phyloP scores from a whole-genome alignment of 1,284 basidiomycete species.

The Tilletia caries region DNA sequence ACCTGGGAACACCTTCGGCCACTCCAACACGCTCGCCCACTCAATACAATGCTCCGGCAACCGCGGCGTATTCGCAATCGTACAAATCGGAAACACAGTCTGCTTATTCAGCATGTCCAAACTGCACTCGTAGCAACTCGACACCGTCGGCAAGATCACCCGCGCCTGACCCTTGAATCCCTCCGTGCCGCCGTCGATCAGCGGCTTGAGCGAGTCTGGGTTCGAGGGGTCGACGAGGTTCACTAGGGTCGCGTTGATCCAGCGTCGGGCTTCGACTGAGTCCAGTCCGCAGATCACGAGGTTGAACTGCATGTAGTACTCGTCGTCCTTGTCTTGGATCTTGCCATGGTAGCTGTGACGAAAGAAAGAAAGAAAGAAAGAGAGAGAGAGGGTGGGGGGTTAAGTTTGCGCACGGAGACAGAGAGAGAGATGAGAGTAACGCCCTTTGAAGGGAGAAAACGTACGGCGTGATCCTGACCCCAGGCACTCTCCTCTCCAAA shows the following conservation, averaged over 20 bases:
- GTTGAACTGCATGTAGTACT: slow-evolving; percentile 96
- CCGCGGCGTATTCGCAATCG: slow-evolving; percentile 96
- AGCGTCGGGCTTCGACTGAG: slow-evolving; percentile 79
- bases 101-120: slow-evolving; percentile 98
- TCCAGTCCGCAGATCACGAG: slow-evolving; percentile 97
- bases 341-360: slow-evolving; percentile 80
- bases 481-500: slow-evolving; percentile 84
- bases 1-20: slow-evolving; percentile 89
- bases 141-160: slow-evolving; percentile 90
- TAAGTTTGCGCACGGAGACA: too few relatives aligned
- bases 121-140: slow-evolving; percentile 96
- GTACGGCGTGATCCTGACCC: slow-evolving; percentile 87
- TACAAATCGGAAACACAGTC: slow-evolving; percentile 96
- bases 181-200: slow-evolving; percentile 98
- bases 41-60: slow-evolving; percentile 99
- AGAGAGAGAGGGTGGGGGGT: too few relatives aligned
- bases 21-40: slow-evolving; percentile 99
- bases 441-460: slow-evolving; percentile 53
- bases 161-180: slow-evolving; percentile 99
- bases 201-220: slow-evolving; percentile 89
- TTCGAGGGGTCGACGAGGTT: slow-evolving; percentile 78
- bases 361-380: too few relatives aligned
- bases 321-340: slow-evolving; percentile 94
- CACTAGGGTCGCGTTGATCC: slow-evolving; percentile 98
- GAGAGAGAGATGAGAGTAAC: too few relatives aligned